phyloP scores from a whole-genome alignment of 192 early-diverging fungal genomes.

The Ramicandelaber brevisporus region DNA sequence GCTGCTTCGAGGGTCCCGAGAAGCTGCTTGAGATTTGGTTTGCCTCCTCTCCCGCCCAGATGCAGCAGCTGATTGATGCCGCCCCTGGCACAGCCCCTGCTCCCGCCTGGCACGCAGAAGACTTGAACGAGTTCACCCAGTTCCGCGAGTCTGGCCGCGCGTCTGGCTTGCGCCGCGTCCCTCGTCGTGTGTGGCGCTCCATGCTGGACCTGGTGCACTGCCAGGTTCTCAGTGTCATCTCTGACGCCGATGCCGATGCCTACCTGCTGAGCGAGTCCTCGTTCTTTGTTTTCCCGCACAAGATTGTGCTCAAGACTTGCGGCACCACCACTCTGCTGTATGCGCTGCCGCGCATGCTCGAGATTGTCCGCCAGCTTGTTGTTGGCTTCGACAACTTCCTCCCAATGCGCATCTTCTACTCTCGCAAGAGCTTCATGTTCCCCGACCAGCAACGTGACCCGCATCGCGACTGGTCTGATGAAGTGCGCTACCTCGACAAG shows the following conservation, averaged over 20 bases:
- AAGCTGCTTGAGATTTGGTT: conserved; percentile 98
- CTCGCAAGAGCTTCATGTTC: conserved; percentile 90
- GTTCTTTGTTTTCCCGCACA: conserved; percentile 93
- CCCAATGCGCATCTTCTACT: conserved; percentile 74
- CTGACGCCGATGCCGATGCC: conserved; percentile 63
- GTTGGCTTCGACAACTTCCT: conserved; percentile 10
- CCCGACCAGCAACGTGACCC: conserved; percentile 70
- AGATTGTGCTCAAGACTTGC: conserved; percentile 90
- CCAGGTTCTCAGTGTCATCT: conserved; percentile 64
- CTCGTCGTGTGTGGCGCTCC: conserved; percentile 58
- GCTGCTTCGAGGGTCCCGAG: conserved; percentile 87
- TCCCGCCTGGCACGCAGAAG: conserved; percentile 8
- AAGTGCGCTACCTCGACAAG: conserved; percentile 47
- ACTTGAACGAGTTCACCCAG: conserved; percentile 11
- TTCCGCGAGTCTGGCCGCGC: conserved; percentile 9
- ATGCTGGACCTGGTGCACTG: conserved; percentile 88
- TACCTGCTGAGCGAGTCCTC: conserved; percentile 93
- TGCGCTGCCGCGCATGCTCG: conserved; percentile 63
- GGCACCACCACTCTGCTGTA: conserved; percentile 85
- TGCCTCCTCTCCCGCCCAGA: conserved; percentile 8
- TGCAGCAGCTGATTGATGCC: conserved; percentile 3
- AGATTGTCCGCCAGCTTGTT: conserved; percentile 43
- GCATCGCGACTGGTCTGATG: conserved; percentile 78
- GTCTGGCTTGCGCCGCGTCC: conserved; percentile 49
- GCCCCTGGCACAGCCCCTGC: neutral